These are phyloP conservation scores for Hippophae tibetana DNA, from an alignment of 306 rosid species.

Conservation along the genomic window DNA sequence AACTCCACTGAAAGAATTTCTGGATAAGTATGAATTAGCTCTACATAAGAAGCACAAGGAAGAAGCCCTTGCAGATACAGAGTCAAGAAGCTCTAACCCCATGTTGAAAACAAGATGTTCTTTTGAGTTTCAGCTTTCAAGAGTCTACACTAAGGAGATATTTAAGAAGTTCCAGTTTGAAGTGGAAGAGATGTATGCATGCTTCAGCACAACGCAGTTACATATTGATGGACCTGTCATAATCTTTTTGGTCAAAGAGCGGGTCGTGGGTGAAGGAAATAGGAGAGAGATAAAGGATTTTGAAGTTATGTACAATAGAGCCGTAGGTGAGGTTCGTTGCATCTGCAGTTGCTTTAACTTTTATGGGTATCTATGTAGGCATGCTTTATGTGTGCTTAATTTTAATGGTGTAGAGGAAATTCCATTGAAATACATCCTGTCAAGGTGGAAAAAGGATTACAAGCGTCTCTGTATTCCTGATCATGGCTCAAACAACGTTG, in stretches of 20 bases:
- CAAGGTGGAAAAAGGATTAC: constrained; percentile 88
- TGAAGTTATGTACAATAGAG: constrained; percentile 80
- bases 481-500: constrained; percentile 21
- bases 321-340: constrained; percentile 84
- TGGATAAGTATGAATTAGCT: constrained; percentile 86
- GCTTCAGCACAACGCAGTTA: constrained; percentile 76
- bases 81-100: constrained; percentile 79
- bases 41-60: constrained; percentile 78
- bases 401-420: constrained; percentile 93
- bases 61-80: constrained; percentile 65
- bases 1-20: constrained; percentile 89
- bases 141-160: constrained; percentile 58
- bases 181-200: constrained; percentile 90
- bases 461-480: constrained; percentile 57
- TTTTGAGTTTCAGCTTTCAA: constrained; percentile 81
- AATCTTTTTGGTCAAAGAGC: constrained; percentile 89
- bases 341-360: constrained; percentile 87
- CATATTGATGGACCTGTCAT: constrained; percentile 67
- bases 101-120: constrained; percentile 73
- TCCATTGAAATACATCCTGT: constrained; percentile 55
- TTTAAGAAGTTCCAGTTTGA: constrained; percentile 74
- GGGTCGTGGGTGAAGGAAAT: constrained; percentile 61
- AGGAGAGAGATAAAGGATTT: constrained; percentile 66
- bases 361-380: constrained; percentile 81
- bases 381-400: constrained; percentile 73